phyloP scores from a whole-genome alignment of 345 rosid genomes.

The Jatropha curcas region DNA sequence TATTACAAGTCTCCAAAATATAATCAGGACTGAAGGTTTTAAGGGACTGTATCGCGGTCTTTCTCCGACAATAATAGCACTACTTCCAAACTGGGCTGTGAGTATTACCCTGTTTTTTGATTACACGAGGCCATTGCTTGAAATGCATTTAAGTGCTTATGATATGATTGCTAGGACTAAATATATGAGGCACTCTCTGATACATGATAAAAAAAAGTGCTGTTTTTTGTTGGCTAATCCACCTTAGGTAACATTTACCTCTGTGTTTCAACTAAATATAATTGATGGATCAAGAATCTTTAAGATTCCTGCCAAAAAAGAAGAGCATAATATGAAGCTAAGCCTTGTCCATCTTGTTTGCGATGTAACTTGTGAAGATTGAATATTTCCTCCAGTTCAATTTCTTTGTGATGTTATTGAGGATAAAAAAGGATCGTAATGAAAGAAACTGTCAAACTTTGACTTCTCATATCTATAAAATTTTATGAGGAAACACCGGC shows the following conservation, averaged over 20 bases:
- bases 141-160: background rate
- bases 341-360: background rate
- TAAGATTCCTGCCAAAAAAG: background rate
- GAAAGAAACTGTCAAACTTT: background rate
- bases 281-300: background rate
- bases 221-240: background rate
- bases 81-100: slow-evolving; percentile 98
- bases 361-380: background rate
- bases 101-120: slow-evolving; percentile 32
- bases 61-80: slow-evolving; percentile 88
- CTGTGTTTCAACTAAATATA: background rate
- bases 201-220: background rate
- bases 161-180: background rate
- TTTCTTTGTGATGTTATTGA: background rate
- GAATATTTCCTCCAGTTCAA: background rate
- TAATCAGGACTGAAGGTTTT: slow-evolving; percentile 67
- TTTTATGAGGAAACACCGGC: background rate
- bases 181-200: background rate
- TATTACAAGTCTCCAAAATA: slow-evolving; percentile 60
- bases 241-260: background rate
- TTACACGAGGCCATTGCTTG: background rate
- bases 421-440: background rate
- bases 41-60: slow-evolving; percentile 92
- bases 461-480: background rate
- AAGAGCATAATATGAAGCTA: slow-evolving; percentile 8